These are phyloP conservation scores for Suaeda aralocaspica DNA, from an alignment of 148 eudicot genomes.

Conservation along the genomic window DNA sequence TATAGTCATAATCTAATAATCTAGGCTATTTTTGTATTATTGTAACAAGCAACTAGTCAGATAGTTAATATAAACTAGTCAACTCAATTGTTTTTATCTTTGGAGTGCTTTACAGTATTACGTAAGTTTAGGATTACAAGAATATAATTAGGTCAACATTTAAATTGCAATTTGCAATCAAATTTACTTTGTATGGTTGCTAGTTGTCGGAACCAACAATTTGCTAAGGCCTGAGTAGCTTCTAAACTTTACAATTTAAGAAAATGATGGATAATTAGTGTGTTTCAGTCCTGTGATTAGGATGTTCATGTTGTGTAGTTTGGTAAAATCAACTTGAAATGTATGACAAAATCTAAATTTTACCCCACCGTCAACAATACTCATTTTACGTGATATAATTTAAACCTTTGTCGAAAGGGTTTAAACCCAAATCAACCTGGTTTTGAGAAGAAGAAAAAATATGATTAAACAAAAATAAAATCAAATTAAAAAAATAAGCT, in stretches of 20 bases:
- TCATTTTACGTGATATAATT: no score
- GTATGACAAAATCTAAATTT: no score
- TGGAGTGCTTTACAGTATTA: not conserved
- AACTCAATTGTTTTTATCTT: constrained; percentile 8
- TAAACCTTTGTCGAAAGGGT: not conserved
- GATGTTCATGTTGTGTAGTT: no score
- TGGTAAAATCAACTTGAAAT: no score
- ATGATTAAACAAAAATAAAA: no score
- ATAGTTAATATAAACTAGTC: constrained; percentile 8
- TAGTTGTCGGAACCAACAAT: constrained; percentile 10
- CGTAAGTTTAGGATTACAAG: no score
- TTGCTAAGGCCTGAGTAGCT: constrained; percentile 3
- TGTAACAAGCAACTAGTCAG: not conserved
- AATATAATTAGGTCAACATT: constrained; percentile 18
- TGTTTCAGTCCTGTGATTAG: no score
- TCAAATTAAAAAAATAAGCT: no score
- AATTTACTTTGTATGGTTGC: constrained; percentile 5
- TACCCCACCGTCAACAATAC: no score
- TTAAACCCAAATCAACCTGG: no score
- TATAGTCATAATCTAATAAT: no score
- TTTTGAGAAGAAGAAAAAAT: no score
- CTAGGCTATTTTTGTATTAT: not conserved
- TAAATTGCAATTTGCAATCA: not conserved
- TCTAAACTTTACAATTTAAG: not conserved
- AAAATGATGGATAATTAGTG: not conserved